A percentile compares a stretch with the other conserved stretches of the same genome.
Conservation (phyloP, 345 rosid species). For the Gossypium sturtianum region DNA sequence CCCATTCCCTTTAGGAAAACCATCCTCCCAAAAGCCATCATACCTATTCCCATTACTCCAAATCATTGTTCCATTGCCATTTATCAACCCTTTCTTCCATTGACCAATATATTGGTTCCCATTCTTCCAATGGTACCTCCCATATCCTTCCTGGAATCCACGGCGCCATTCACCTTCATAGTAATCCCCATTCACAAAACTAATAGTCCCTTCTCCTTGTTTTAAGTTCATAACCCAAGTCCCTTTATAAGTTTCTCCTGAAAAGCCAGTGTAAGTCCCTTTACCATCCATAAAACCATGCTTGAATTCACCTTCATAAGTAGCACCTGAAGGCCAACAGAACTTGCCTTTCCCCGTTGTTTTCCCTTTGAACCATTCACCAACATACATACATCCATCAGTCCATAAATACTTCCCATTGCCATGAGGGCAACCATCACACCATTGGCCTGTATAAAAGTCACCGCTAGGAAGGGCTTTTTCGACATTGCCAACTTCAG, state of each 20-base stretch:
- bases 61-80: slow-evolving; percentile 79
- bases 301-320: slow-evolving; percentile 94
- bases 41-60: slow-evolving; percentile 83
- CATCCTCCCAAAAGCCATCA: slow-evolving; percentile 92
- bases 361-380: slow-evolving; percentile 77
- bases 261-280: slow-evolving; percentile 71
- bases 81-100: slow-evolving; percentile 68
- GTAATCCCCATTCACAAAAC: slow-evolving; percentile 68
- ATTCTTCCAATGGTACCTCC: slow-evolving; percentile 82
- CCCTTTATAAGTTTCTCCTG: slow-evolving; percentile 71
- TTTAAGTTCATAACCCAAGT: slow-evolving; percentile 87
- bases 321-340: slow-evolving; percentile 91
- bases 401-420: slow-evolving; percentile 84
- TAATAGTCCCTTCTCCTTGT: slow-evolving; percentile 70
- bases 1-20: slow-evolving; percentile 84
- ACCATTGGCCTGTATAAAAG: slow-evolving; percentile 82
- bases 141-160: slow-evolving; percentile 83
- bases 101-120: slow-evolving; percentile 75
- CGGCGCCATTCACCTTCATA: slow-evolving; percentile 90
- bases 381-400: slow-evolving; percentile 91
- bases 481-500: slow-evolving; percentile 46
- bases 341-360: slow-evolving; percentile 79
- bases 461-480: slow-evolving; percentile 60
- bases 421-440: slow-evolving; percentile 65
- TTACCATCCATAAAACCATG: slow-evolving; percentile 84